phyloP scores from a whole-genome alignment of 2,329 filamentous ascomycete genomes.

The Hysterium pulicare region DNA sequence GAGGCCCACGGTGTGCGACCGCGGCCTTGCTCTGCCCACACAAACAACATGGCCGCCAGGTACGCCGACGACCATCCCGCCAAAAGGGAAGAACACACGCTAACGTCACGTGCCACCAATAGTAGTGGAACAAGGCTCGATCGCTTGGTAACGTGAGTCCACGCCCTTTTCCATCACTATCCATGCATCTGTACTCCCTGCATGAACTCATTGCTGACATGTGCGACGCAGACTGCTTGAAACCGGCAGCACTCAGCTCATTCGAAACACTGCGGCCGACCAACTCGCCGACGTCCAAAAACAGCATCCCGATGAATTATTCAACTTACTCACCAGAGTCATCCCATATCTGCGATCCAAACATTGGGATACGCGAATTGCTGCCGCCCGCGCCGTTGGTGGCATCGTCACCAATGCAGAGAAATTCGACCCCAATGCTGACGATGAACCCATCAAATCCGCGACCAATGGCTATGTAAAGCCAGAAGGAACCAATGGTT shows the following conservation, averaged over 20 bases:
- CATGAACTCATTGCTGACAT: constrained; percentile 5
- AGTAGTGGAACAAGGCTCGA: constrained; percentile 31
- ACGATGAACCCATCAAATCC: constrained; percentile 62
- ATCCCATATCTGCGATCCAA: constrained; percentile 94
- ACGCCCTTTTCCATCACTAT: neutral
- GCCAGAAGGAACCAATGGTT: constrained; percentile 50
- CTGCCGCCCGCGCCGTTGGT: constrained; percentile 88
- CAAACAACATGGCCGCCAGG: constrained; percentile 1
- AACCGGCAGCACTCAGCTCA: constrained; percentile 92
- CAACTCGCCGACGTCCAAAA: constrained; percentile 98
- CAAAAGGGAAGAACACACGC: neutral
- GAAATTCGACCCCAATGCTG: constrained; percentile 80
- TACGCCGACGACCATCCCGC: neutral
- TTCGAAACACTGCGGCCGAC: constrained; percentile 93
- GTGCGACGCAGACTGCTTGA: constrained; percentile 71
- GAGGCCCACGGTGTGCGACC: too few relatives aligned
- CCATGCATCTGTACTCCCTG: constrained; percentile 3
- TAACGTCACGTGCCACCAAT: constrained; percentile 2
- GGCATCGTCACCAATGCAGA: constrained; percentile 90
- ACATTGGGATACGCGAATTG: constrained; percentile 94
- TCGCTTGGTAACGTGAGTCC: constrained; percentile 32
- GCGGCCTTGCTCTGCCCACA: neutral
- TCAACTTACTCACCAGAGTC: constrained; percentile 88
- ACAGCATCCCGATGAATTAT: constrained; percentile 93
- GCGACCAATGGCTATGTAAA: constrained; percentile 52